phyloP scores from a whole-genome alignment of 2,329 filamentous ascomycete species.

The Cordyceps pruinosa region DNA sequence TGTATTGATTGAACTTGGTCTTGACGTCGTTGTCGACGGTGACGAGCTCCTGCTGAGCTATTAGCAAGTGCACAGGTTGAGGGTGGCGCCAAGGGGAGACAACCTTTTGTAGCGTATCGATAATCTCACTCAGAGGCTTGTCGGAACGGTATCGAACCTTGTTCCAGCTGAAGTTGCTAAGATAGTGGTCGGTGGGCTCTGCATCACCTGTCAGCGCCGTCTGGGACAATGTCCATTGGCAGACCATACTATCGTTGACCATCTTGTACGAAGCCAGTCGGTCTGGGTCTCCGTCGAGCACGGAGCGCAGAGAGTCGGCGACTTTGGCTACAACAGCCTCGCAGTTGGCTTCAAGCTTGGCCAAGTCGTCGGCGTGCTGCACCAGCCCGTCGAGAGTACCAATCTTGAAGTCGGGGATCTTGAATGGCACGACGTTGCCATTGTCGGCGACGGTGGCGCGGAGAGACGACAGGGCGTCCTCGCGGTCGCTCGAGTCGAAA shows the following conservation, averaged over 20 bases:
- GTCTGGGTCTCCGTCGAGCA: conserved; percentile 78
- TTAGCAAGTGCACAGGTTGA: conserved; percentile 7
- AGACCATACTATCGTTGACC: conserved; percentile 81
- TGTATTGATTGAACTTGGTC: conserved; percentile 90
- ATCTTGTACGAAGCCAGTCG: conserved; percentile 82
- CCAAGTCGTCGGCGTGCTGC: conserved; percentile 90
- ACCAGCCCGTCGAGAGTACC: conserved; percentile 92
- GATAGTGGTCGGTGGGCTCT: conserved; percentile 95
- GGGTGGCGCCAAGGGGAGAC: background rate
- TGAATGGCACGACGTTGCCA: conserved; percentile 68
- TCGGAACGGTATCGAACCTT: conserved; percentile 95
- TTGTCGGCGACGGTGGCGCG: conserved; percentile 68
- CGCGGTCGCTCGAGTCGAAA: conserved; percentile 69
- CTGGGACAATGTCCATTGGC: conserved; percentile 10
- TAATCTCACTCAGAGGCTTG: conserved; percentile 78
- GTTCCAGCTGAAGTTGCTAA: conserved; percentile 89
- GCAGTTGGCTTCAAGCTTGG: conserved; percentile 77
- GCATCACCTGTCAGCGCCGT: conserved; percentile 14
- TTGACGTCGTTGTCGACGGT: conserved; percentile 96
- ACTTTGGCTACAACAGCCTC: conserved; percentile 82
- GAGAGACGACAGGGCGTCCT: conserved; percentile 74
- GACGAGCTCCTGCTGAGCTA: conserved; percentile 60
- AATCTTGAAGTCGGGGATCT: conserved; percentile 93
- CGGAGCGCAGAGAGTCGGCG: conserved; percentile 71
- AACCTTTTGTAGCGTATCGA: conserved; percentile 84